Conservation (phyloP, 2,329 filamentous ascomycete genomes). For the Diaporthe velutina region DNA sequence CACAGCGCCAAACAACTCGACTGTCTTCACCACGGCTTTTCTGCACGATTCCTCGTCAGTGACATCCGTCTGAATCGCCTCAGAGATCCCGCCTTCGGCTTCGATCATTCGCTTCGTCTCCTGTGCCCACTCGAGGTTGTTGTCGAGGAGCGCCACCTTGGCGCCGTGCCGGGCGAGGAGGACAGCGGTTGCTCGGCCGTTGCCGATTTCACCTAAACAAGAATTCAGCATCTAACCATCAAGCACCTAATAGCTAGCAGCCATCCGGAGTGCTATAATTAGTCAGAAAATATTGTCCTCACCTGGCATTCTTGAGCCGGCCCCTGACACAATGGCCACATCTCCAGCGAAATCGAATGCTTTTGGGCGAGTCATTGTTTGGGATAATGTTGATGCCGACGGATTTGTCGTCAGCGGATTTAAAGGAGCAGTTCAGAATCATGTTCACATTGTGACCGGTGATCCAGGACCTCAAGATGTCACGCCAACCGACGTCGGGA, state of each 20-base stretch:
- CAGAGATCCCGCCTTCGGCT: slow-evolving; percentile 44
- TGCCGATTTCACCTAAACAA: slow-evolving; percentile 46
- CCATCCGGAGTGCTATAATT: too few relatives aligned
- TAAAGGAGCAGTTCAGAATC: background rate
- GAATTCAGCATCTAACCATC: too few relatives aligned
- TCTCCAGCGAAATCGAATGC: slow-evolving; percentile 47
- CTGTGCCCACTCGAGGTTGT: slow-evolving; percentile 43
- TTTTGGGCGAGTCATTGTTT: slow-evolving; percentile 39
- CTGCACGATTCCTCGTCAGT: slow-evolving; percentile 44
- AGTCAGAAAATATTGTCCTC: too few relatives aligned
- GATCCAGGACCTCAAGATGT: fast-evolving
- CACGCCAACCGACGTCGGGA: background rate
- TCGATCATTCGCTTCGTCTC: slow-evolving; percentile 50
- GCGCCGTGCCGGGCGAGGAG: slow-evolving; percentile 47
- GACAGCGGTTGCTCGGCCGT: slow-evolving; percentile 47
- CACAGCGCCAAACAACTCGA: slow-evolving; percentile 44
- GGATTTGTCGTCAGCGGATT: background rate
- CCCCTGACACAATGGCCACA: slow-evolving; percentile 50
- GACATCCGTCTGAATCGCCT: slow-evolving; percentile 45
- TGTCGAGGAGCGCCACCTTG: slow-evolving; percentile 45
- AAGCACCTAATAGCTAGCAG: too few relatives aligned
- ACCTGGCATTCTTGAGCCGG: slow-evolving; percentile 47
- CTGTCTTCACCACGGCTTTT: slow-evolving; percentile 41
- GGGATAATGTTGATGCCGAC: fast-evolving
- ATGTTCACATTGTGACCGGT: too few relatives aligned